phyloP scores from a whole-genome alignment of 2,329 filamentous ascomycete genomes.

The Fusarium equiseti region DNA sequence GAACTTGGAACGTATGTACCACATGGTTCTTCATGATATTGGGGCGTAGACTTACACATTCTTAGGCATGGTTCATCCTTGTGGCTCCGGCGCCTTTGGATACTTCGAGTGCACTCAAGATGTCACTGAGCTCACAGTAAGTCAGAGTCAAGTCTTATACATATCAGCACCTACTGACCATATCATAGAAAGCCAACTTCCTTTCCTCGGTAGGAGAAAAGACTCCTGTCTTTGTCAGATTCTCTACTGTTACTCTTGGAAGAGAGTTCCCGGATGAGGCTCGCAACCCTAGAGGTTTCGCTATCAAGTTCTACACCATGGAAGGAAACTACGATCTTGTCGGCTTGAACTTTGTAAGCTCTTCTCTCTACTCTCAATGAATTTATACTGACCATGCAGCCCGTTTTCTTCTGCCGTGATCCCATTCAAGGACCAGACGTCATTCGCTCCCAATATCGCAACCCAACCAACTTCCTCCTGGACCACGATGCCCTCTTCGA shows the following conservation, averaged over 20 bases:
- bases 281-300: conserved; percentile 10
- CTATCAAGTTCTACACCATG: conserved; percentile 12
- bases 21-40: no score
- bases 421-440: conserved; percentile 17
- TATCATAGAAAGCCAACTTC: conserved; percentile 4
- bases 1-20: conserved; percentile 5
- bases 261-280: conserved; percentile 5
- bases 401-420: conserved; percentile 15
- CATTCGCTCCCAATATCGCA: conserved; percentile 12
- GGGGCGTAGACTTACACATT: background rate
- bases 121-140: conserved; percentile 8
- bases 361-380: background rate
- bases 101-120: conserved; percentile 14
- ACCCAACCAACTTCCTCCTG: conserved; percentile 11
- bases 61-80: conserved; percentile 1
- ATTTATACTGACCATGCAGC: background rate
- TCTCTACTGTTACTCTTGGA: conserved; percentile 11
- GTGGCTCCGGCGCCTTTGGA: conserved; percentile 11
- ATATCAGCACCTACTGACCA: no score
- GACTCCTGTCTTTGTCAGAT: conserved; percentile 8
- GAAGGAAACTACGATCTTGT: conserved; percentile 4
- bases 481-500: conserved; percentile 15
- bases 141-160: no score
- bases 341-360: background rate
- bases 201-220: conserved; percentile 1